Conservation (phyloP, 305 asterid genomes). For the Caryopteris hybrid region DNA sequence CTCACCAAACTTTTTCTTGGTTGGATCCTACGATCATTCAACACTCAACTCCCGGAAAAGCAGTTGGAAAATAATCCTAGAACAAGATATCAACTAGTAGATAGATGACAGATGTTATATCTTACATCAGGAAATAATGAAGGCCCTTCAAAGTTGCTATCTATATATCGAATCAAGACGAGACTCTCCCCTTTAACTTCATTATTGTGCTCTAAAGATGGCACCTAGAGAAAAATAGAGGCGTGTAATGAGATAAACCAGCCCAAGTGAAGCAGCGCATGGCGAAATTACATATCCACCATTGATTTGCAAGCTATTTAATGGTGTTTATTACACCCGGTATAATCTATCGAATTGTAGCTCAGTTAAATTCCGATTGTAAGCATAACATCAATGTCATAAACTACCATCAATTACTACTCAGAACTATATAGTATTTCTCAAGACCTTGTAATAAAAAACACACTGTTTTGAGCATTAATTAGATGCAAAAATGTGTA, state of each 20-base stretch:
- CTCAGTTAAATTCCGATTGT: not conserved
- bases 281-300: too few species aligned
- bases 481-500: constrained; percentile 16
- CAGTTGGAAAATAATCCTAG: constrained; percentile 11
- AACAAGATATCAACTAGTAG: not conserved
- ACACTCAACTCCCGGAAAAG: constrained; percentile 5
- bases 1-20: constrained; percentile 51
- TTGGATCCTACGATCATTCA: constrained; percentile 56
- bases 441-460: too few species aligned
- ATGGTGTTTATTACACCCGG: not conserved
- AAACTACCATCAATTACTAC: too few species aligned
- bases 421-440: too few species aligned
- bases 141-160: constrained; percentile 73
- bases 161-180: constrained; percentile 63
- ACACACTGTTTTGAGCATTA: too few species aligned
- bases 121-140: constrained; percentile 72
- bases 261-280: too few species aligned
- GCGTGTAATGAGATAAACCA: not conserved
- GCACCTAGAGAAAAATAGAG: constrained; percentile 42
- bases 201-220: constrained; percentile 66
- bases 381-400: not conserved
- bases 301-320: too few species aligned
- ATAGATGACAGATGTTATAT: not conserved
- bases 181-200: constrained; percentile 84
- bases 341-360: not conserved